Evolutionary conservation across 2,329 filamentous ascomycete genomes (phyloP).

Genomic region (Fusarium equiseti): DNA sequence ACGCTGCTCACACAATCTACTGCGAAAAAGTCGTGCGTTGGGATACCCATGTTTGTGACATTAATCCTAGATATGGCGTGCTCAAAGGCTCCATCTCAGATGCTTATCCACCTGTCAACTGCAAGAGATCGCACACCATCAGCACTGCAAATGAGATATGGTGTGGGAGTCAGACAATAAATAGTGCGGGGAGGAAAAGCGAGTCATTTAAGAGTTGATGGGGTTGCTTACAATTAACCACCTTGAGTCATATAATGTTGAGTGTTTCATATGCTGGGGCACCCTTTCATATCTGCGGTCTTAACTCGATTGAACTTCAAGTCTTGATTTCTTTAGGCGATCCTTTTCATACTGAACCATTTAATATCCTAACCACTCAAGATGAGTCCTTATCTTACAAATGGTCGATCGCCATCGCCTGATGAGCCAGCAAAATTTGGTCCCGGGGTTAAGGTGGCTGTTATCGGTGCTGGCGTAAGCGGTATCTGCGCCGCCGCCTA

Average conservation of each 20-base stretch:
- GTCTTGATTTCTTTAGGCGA: fast-evolving
- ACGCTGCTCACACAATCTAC: not conserved
- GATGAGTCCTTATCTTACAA: constrained; percentile 36
- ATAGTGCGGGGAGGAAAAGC: not conserved
- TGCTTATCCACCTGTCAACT: constrained; percentile 19
- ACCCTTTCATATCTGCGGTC: not conserved
- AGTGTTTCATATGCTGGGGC: not conserved
- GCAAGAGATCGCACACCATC: constrained; percentile 26
- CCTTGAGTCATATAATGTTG: too few relatives aligned
- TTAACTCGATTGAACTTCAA: not conserved
- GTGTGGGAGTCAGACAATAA: not conserved
- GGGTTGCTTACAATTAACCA: constrained; percentile 4
- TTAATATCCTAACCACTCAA: not conserved
- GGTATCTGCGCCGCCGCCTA: constrained; percentile 56
- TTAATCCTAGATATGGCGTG: constrained; percentile 40
- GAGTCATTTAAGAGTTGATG: not conserved
- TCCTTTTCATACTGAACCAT: too few relatives aligned
- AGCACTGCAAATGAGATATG: constrained; percentile 4
- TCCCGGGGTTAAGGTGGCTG: constrained; percentile 48
- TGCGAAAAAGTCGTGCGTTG: constrained; percentile 24
- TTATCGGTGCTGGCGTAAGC: constrained; percentile 57
- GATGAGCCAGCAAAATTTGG: constrained; percentile 16
- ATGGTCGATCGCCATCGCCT: constrained; percentile 5
- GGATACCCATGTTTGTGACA: constrained; percentile 35
- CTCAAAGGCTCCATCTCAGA: constrained; percentile 23